phyloP scores from a whole-genome alignment of 352 stramenopile species.

The Phytopythium delawarense region DNA sequence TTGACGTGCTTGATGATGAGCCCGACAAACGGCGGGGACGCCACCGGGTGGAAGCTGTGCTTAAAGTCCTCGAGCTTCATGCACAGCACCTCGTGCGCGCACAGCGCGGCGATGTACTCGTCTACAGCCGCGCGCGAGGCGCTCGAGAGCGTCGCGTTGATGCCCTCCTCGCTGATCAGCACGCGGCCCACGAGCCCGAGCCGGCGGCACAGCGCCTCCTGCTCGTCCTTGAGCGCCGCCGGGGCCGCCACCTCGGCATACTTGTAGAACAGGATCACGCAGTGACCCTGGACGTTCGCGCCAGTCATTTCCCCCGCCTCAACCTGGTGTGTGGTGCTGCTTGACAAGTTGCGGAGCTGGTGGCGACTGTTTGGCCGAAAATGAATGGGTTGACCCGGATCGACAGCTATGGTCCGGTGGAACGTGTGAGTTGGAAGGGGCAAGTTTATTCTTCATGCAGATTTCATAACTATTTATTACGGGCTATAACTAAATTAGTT shows the following conservation, averaged over 20 bases:
- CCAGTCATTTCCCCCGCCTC: slow-evolving; percentile 5
- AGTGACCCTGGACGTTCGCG: slow-evolving; percentile 18
- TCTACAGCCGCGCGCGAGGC: slow-evolving; percentile 35
- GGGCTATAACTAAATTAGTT: not conserved
- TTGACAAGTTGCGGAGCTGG: not conserved
- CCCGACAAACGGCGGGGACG: slow-evolving; percentile 45
- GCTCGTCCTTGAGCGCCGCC: slow-evolving; percentile 35
- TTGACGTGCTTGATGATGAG: slow-evolving; percentile 75
- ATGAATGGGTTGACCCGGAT: slow-evolving; percentile 10
- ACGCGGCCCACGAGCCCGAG: slow-evolving; percentile 66
- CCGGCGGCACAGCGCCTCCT: slow-evolving; percentile 43
- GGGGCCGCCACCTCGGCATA: slow-evolving; percentile 46
- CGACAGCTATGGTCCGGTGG: not conserved
- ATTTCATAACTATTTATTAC: not conserved
- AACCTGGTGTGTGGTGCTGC: no score
- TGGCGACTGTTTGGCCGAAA: not conserved
- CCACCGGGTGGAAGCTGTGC: slow-evolving; percentile 38
- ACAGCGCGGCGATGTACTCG: slow-evolving; percentile 63
- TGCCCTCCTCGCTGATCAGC: slow-evolving; percentile 76
- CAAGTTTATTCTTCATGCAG: not conserved
- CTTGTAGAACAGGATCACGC: slow-evolving; percentile 80
- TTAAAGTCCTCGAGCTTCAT: slow-evolving; percentile 77
- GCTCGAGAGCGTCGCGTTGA: slow-evolving; percentile 79
- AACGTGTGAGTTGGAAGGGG: not conserved
- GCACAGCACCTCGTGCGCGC: slow-evolving; percentile 37